Percentiles rank a stretch among this genome's conserved stretches.
These are phyloP conservation scores for Insectozyma bohioensis DNA, from an alignment of 1,139 yeast genomes.

Conservation along the genomic window DNA sequence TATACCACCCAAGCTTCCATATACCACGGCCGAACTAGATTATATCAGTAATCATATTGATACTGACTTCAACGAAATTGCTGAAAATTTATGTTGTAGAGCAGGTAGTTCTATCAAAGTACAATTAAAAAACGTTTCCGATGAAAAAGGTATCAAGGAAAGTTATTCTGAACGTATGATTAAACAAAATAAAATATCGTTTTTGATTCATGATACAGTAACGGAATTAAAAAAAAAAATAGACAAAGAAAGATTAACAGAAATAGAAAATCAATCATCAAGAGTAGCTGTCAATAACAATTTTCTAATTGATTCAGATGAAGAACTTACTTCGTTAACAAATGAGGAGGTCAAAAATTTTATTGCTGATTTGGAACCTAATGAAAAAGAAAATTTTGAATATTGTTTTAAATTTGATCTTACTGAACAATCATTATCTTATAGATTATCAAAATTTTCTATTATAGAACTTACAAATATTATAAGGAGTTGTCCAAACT, in stretches of 20 bases:
- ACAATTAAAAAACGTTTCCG: neutral
- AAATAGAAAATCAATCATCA: neutral
- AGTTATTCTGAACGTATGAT: neutral
- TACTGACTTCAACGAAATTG: neutral
- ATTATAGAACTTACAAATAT: conserved; percentile 6
- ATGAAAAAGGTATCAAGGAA: neutral
- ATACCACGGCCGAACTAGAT: neutral
- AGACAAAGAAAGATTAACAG: neutral
- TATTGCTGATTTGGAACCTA: neutral
- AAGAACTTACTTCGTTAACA: too few relatives aligned
- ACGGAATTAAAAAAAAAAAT: neutral
- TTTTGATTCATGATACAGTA: neutral
- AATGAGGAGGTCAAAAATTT: neutral
- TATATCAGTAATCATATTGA: neutral
- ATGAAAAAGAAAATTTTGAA: conserved; percentile 1
- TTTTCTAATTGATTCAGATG: conserved; percentile 3
- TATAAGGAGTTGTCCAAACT: conserved; percentile 9
- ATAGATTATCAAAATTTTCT: conserved; percentile 2
- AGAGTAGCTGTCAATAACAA: conserved; percentile 3
- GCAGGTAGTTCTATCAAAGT: neutral
- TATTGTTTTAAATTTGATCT: conserved; percentile 7
- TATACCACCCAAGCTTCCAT: conserved; percentile 1
- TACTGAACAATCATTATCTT: conserved; percentile 4
- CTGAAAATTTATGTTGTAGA: conserved; percentile 1
- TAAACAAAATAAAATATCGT: conserved; percentile 1